Percentiles rank a stretch among this genome's conserved stretches.
These are phyloP conservation scores for Salix dunnii DNA, from an alignment of 345 rosid genomes.

Conservation along the genomic window DNA sequence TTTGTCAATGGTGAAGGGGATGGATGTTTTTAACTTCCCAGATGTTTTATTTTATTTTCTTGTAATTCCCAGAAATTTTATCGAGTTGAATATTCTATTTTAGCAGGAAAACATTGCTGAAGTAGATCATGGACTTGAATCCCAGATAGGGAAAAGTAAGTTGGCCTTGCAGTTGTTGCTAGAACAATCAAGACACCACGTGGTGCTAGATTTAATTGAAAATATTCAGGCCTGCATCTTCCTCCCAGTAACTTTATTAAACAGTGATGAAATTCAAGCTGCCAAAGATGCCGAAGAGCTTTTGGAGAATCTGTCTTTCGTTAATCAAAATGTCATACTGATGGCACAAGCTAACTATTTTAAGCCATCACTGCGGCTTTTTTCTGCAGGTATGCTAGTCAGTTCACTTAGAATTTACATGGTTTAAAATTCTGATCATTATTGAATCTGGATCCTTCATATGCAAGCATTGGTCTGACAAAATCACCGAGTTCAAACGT, in stretches of 20 bases:
- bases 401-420: background rate
- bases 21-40: no score
- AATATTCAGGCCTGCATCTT: conserved; percentile 23
- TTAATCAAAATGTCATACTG: conserved; percentile 22
- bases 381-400: conserved; percentile 22
- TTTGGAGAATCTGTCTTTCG: conserved; percentile 25
- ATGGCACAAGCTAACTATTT: conserved; percentile 33
- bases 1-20: background rate
- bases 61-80: background rate
- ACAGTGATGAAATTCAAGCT: conserved; percentile 25
- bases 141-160: conserved; percentile 23
- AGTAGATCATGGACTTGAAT: conserved; percentile 16
- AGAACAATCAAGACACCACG: conserved; percentile 16
- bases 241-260: conserved; percentile 24
- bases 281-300: conserved; percentile 19
- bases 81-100: background rate
- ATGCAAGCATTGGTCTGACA: background rate
- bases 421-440: background rate
- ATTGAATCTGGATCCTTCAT: background rate
- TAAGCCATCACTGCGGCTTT: conserved; percentile 24
- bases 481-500: background rate
- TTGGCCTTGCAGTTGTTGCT: conserved; percentile 22
- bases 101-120: conserved; percentile 23
- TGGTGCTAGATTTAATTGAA: conserved; percentile 17
- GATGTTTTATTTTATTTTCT: no score